These are phyloP conservation scores for Alternaria tenuissima DNA, from an alignment of 2,329 filamentous ascomycete genomes.

Conservation along the genomic window DNA sequence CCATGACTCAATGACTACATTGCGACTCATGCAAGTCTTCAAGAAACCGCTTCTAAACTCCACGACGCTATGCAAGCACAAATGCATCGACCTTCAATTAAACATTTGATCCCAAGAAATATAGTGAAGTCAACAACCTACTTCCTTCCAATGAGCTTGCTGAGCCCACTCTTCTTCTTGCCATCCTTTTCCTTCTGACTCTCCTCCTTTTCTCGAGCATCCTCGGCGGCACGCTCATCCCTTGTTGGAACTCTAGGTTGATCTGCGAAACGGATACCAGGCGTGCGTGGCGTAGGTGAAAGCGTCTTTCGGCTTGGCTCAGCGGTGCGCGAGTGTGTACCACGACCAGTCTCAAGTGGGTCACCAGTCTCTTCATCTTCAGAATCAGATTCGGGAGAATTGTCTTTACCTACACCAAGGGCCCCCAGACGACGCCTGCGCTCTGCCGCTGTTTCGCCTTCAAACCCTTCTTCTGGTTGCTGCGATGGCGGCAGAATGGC, in stretches of 20 bases:
- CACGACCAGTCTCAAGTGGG: slow-evolving; percentile 46
- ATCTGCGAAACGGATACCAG: slow-evolving; percentile 70
- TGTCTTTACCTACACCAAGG: slow-evolving; percentile 62
- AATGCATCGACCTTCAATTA: slow-evolving; percentile 3
- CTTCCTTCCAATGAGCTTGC: slow-evolving; percentile 30
- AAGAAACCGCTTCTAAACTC: neutral
- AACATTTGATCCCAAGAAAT: neutral
- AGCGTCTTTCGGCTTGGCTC: slow-evolving; percentile 17
- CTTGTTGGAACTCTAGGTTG: slow-evolving; percentile 46
- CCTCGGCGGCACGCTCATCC: slow-evolving; percentile 41
- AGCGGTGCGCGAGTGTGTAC: slow-evolving; percentile 30
- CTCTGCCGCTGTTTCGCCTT: slow-evolving; percentile 76
- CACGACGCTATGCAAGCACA: slow-evolving; percentile 6
- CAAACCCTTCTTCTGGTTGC: slow-evolving; percentile 27
- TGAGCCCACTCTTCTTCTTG: slow-evolving; percentile 29
- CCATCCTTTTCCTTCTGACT: slow-evolving; percentile 21
- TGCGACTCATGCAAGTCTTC: neutral
- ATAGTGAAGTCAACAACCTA: slow-evolving; percentile 1
- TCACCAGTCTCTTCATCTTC: slow-evolving; percentile 47
- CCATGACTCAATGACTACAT: neutral
- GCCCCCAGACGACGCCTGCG: slow-evolving; percentile 76
- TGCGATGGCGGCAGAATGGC: slow-evolving; percentile 29
- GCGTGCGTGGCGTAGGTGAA: slow-evolving; percentile 45
- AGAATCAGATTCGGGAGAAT: slow-evolving; percentile 40
- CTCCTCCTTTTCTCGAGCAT: slow-evolving; percentile 34